Evolutionary conservation across 2,329 filamentous ascomycete species (phyloP).

Genomic region (Xylariaceae sp.): DNA sequence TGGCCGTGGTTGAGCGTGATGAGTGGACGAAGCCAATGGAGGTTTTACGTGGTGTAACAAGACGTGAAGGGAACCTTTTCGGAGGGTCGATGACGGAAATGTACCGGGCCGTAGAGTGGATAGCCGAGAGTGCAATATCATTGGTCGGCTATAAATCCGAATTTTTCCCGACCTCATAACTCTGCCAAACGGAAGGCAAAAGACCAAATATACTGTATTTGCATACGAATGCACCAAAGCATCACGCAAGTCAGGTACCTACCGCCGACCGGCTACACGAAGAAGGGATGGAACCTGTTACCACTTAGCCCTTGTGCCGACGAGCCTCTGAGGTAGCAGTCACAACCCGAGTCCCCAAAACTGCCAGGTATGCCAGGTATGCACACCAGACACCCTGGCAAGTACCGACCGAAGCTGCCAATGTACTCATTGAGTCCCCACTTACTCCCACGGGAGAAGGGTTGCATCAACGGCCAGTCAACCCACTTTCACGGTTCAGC

Average conservation of each 20-base stretch:
- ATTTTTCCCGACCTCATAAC: slow-evolving; percentile 16
- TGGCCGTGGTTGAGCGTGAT: slow-evolving; percentile 14
- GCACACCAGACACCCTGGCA: too few relatives aligned
- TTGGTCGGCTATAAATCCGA: slow-evolving; percentile 21
- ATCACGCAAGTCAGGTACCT: too few relatives aligned
- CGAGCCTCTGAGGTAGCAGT: too few relatives aligned
- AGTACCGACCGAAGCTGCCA: too few relatives aligned
- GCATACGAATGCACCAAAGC: neutral
- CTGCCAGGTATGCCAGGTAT: too few relatives aligned
- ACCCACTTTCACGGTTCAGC: slow-evolving; percentile 14
- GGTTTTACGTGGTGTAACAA: slow-evolving; percentile 7
- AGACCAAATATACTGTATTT: neutral
- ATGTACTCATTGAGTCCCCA: neutral
- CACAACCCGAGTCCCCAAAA: too few relatives aligned
- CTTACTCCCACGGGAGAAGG: neutral
- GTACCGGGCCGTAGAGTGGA: slow-evolving; percentile 29
- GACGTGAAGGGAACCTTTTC: neutral
- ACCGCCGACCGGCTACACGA: too few relatives aligned
- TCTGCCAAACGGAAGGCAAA: neutral
- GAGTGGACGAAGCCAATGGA: neutral
- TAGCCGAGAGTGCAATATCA: slow-evolving; percentile 23
- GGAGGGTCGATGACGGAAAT: slow-evolving; percentile 14
- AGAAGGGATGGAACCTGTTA: too few relatives aligned
- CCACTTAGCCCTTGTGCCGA: too few relatives aligned
- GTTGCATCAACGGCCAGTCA: slow-evolving; percentile 18